Base-by-base conservation (phyloP, 768 basidiomycete genomes). In the Calocera cornea region DNA sequence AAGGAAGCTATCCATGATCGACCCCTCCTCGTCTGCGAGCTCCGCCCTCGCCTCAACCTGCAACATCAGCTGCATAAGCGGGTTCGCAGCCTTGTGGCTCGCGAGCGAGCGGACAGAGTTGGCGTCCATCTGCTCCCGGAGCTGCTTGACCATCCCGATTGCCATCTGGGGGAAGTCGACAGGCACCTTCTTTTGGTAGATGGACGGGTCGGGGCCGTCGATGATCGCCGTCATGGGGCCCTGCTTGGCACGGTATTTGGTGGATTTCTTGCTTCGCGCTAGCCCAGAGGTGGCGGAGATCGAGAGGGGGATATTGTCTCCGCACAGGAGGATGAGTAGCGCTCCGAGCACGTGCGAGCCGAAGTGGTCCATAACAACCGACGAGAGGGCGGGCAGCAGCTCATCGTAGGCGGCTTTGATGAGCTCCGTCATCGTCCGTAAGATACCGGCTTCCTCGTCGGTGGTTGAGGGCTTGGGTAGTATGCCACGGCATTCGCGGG, bases 301-400 rank as follows among this genome's bases (percentile, higher is more conserved):
- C 66, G 78, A 77, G 16, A 76, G 70, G 17, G 72, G 71, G 27
- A 76, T 71, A 17, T 81, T 69, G 31, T 78, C 80, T 2, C 77
- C 76, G 16, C 78, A 86, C n/a, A 97, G 80, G 47, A 97, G 80
- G 2, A 88, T 74, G 16, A 97, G 82, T 1, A 97, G 77, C 27
- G 88, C 85, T 40, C 95, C 87, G 54, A 95, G 70, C 47, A 94
- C 90, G 71, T 97, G 95, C 0, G 95, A 95, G 38, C 89, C 93
- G 72, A 93, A 95, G 34, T 89, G 87, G 72, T 95, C 87, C 79
- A 87, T 86, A 41, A 95, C 78, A 49, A 95, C 83, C 8, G 80
- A 78, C 0, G 85, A 76, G 36, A 95, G 79, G 2, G 77, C 75
- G 0, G 87, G 85, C 0, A 86, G 72, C 36, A 97, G 73, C 81